These are phyloP conservation scores for Rhododendron simsii DNA, from an alignment of 148 eudicot genomes.

Conservation along the genomic window DNA sequence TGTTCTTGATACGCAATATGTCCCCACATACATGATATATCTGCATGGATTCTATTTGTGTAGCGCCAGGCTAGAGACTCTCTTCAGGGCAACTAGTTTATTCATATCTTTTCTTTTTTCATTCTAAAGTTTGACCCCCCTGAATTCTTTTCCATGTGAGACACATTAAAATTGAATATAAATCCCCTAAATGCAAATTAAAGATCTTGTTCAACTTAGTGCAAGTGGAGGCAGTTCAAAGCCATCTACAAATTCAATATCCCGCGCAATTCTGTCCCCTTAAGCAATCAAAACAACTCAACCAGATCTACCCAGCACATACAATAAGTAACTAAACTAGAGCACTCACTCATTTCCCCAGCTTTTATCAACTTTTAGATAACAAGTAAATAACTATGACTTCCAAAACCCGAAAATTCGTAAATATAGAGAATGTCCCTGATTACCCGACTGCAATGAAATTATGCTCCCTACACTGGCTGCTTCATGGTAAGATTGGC, in stretches of 20 bases:
- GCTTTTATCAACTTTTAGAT: background rate
- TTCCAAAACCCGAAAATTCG: background rate
- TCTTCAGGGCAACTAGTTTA: background rate
- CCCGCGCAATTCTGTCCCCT: background rate
- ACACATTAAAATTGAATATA: too few relatives aligned
- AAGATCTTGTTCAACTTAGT: background rate
- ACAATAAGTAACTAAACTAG: background rate
- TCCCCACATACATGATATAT: background rate
- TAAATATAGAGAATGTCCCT: background rate
- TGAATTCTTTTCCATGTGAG: background rate
- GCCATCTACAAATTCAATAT: background rate
- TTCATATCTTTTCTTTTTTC: background rate
- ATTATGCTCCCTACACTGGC: constrained; percentile 27
- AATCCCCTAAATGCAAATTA: too few relatives aligned
- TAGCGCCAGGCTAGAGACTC: background rate
- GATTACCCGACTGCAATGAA: constrained; percentile 32
- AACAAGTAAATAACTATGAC: background rate
- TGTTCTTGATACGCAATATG: background rate
- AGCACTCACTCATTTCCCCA: background rate
- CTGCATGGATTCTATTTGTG: background rate
- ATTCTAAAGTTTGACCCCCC: background rate
- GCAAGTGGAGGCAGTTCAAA: background rate
- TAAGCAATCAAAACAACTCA: background rate
- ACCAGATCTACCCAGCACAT: background rate
- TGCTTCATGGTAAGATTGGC: constrained; percentile 44